Base-by-base conservation (phyloP, 2,329 filamentous ascomycete genomes). In the Ophiostoma pallidulum region DNA sequence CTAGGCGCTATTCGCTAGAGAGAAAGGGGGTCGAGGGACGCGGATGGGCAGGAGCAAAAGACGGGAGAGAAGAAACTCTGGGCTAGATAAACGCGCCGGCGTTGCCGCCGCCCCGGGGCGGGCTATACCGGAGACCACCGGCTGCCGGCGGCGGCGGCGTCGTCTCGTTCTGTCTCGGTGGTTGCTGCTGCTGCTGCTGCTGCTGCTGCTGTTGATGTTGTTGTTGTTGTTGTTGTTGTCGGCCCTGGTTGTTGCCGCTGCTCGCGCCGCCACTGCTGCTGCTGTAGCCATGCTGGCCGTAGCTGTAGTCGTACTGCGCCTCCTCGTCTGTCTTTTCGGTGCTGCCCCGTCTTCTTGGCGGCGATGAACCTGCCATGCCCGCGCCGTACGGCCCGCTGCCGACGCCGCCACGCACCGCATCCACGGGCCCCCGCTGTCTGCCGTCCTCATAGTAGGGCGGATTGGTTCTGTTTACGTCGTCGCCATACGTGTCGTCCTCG, bases 271-370 rank as follows among this genome's bases (percentile, higher is more conserved):
- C 4, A 51, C 18, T 9, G 41, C 45, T 10, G 45, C 39, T 1
- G 43, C 42, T 20, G 26, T 45, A 46, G 59, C 62, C 60, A n/a
- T 60, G 58, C 41, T 58, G 62, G 9, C 57, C 58, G 29, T 58
- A 57, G 41, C 61, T 22, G 13, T 16, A n/a, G 29, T n/a, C n/a
- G n/a, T n/a, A n/a, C n/a, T n/a, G n/a, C n/a, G n/a, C n/a, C n/a
- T n/a, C n/a, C n/a, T n/a, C n/a, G n/a, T n/a, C n/a, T n/a, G n/a
- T n/a, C n/a, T n/a, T n/a, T n/a, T n/a, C n/a, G n/a, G n/a, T n/a
- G n/a, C n/a, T n/a, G n/a, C n/a, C n/a, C n/a, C n/a, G n/a, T n/a
- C n/a, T n/a, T n/a, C n/a, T n/a, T n/a, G n/a, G n/a, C n/a, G n/a
- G n/a, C n/a, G n/a, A n/a, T n/a, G n/a, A n/a, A n/a, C n/a, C n/a